phyloP scores from a whole-genome alignment of 768 basidiomycete species.

The Rhodotorula babjevae region DNA sequence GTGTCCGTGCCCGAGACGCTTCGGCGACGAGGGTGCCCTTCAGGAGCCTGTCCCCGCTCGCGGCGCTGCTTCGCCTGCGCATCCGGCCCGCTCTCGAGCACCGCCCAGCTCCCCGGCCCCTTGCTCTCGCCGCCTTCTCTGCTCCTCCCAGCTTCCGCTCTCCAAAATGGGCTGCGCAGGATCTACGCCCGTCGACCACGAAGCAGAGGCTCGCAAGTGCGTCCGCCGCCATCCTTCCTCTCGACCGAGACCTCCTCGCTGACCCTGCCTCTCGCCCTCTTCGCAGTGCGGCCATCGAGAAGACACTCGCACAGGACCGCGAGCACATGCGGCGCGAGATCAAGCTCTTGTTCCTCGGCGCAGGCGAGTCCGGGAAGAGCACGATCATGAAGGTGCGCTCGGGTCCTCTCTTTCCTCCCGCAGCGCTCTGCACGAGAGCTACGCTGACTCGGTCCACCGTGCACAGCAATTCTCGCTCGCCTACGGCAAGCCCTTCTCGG shows the following conservation, averaged over 20 bases:
- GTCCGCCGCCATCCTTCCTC: neutral
- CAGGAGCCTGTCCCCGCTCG: too few relatives aligned
- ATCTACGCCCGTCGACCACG: slow-evolving; percentile 13
- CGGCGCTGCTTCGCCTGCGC: too few relatives aligned
- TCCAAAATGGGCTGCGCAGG: slow-evolving; percentile 20
- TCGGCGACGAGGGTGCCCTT: too few relatives aligned
- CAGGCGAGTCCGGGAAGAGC: slow-evolving; percentile 94
- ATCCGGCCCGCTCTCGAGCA: too few relatives aligned
- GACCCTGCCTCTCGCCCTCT: too few relatives aligned
- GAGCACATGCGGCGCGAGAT: slow-evolving; percentile 14
- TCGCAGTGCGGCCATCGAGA: slow-evolving; percentile 17
- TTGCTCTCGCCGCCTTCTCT: neutral
- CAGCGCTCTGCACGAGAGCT: neutral
- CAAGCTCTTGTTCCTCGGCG: slow-evolving; percentile 62
- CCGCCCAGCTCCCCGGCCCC: too few relatives aligned
- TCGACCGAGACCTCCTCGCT: too few relatives aligned
- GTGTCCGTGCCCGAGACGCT: too few relatives aligned
- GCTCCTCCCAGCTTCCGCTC: neutral
- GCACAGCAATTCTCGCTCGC: slow-evolving; percentile 86
- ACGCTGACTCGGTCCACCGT: neutral
- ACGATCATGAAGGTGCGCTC: slow-evolving; percentile 62
- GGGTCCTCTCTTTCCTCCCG: too few relatives aligned
- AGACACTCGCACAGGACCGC: slow-evolving; percentile 14
- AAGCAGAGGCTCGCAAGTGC: slow-evolving; percentile 16
- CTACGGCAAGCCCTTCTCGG: slow-evolving; percentile 78